Evolutionary conservation across 1,139 yeast species (phyloP).

Genomic region (Pichia sp.): DNA sequence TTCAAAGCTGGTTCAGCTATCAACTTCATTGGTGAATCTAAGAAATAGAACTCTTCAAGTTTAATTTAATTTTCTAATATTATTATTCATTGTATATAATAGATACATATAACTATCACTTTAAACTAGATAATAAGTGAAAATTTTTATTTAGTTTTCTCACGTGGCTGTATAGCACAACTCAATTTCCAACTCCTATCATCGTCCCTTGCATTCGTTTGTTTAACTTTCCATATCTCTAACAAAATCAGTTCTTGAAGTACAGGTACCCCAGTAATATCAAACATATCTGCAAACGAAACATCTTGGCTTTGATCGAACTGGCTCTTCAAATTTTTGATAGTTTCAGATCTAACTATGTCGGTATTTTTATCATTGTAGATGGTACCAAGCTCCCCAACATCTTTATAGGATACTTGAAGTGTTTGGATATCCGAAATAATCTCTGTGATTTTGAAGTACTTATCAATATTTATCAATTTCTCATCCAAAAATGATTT

Average conservation of each 20-base stretch:
- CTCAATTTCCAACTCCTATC: conserved; percentile 74
- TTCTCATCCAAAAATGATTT: conserved; percentile 49
- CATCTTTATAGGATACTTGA: conserved; percentile 56
- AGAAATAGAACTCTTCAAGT: conserved; percentile 30
- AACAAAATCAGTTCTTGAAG: conserved; percentile 62
- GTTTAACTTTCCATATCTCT: conserved; percentile 68
- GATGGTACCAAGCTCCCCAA: conserved; percentile 27
- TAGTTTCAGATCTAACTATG: conserved; percentile 30
- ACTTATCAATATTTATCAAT: conserved; percentile 78
- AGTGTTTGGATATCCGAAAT: conserved; percentile 75
- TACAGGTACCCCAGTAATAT: conserved; percentile 37
- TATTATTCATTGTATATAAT: conserved; percentile 7
- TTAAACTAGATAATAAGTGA: too few species aligned
- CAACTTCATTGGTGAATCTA: conserved; percentile 76
- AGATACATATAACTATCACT: neutral
- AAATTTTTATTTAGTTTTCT: conserved; percentile 15
- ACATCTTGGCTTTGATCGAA: conserved; percentile 17
- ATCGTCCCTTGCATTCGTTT: conserved; percentile 52
- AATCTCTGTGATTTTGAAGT: conserved; percentile 65
- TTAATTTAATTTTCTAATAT: neutral
- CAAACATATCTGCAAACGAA: conserved; percentile 31
- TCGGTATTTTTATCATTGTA: conserved; percentile 27
- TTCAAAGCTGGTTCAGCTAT: conserved; percentile 98
- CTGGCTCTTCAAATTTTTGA: conserved; percentile 25
- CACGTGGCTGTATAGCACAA: conserved; percentile 42